Conservation (phyloP, 441 rosid genomes). For the Populus trichocarpa region DNA sequence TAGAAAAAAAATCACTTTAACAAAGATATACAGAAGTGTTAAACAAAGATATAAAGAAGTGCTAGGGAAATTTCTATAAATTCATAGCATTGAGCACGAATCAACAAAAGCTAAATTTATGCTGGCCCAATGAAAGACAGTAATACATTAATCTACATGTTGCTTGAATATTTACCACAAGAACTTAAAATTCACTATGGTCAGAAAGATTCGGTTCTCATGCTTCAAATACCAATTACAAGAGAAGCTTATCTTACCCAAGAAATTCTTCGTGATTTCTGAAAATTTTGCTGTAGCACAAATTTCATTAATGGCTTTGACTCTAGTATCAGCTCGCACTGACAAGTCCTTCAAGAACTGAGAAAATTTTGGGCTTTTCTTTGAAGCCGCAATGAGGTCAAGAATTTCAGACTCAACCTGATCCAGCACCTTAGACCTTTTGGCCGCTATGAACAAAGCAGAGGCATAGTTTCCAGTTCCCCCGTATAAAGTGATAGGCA, state of each 20-base stretch:
- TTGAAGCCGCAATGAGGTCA: conserved; percentile 58
- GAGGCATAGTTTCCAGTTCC: conserved; percentile 93
- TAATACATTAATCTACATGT: not conserved
- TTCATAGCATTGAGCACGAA: not conserved
- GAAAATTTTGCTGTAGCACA: conserved; percentile 62
- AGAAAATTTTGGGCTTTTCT: conserved; percentile 49
- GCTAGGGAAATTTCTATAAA: not conserved
- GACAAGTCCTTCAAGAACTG: conserved; percentile 79
- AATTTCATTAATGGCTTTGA: conserved; percentile 59
- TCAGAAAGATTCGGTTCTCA: not conserved
- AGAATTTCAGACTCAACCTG: conserved; percentile 72
- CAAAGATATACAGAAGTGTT: not conserved
- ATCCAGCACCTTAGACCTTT: conserved; percentile 57
- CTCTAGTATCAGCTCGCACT: conserved; percentile 53
- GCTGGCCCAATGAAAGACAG: not conserved
- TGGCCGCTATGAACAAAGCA: conserved; percentile 68
- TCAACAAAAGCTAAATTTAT: not conserved
- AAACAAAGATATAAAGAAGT: not conserved
- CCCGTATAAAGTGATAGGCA: conserved; percentile 73
- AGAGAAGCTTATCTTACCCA: conserved; percentile 45
- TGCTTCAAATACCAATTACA: not conserved
- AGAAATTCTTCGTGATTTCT: conserved; percentile 61
- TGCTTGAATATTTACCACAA: not conserved
- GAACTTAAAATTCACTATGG: not conserved
- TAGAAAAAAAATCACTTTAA: not conserved